Evolutionary conservation across 371 early-diverging fungal species (phyloP), one percentile per base, ranked within the genome.

Genomic region (Apophysomyces ossiformis): DNA sequence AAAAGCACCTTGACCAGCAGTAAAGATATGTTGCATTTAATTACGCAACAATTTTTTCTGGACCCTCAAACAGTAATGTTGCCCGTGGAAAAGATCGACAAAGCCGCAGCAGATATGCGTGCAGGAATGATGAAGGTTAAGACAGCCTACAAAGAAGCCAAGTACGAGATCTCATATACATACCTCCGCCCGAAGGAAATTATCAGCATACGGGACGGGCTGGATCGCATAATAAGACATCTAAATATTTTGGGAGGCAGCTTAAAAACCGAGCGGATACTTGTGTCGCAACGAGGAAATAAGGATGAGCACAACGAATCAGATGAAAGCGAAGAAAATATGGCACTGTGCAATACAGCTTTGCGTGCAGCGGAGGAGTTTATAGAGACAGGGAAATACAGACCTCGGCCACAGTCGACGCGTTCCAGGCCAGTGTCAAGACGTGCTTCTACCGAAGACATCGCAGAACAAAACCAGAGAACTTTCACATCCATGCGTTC

Each of bases 151-250:
- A 66, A 67, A 1, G 84, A 84, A 61, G 77, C 84, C 5, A 81
- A 81, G 56, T 81, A 81, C 37, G 84, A 84, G 61, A 67, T 81
- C 8, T 84, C 84, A 0, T 78, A 78, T 50, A 66, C 81, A 1
- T 84, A 72, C 59, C 67, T 81, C 16, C 74, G 74, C 1, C 79
- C 81, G 37, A 68, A 77, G 38, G 75, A 81, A 38, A 38, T 77
- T 36, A 71, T 74, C 9, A 64, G 65, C 7, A 69, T 81, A 7
- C 69, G 74, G 32, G 79, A 76, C 57, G 75, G 75, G 0, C 47
- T 84, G 35, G 76, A 70, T 47, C 61, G 75, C n/a, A 37, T 84
- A 9, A 84, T 81, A 1, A 75, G 75, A 39, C 84, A 84, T 65
- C 58, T 84, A 7, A 72, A 63, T 39, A 76, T 79, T 41, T 63